A percentile compares a stretch with the other conserved stretches of the same genome.
Evolutionary conservation across 2,329 filamentous ascomycete species (phyloP).

Genomic region (Aspergillus intermedius): DNA sequence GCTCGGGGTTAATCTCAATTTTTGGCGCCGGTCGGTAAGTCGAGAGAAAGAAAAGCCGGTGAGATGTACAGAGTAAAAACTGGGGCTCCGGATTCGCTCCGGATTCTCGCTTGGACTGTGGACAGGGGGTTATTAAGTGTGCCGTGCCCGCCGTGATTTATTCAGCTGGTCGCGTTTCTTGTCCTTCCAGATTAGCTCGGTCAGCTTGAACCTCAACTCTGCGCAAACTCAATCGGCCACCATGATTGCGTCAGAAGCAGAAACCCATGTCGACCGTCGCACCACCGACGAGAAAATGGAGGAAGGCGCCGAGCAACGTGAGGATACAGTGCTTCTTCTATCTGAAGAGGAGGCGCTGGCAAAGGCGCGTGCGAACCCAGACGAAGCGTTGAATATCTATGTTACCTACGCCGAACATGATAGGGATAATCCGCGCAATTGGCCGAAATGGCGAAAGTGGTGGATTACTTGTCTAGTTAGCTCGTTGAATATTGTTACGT

Average conservation of each 20-base stretch:
- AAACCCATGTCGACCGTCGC: neutral
- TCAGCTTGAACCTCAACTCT: neutral
- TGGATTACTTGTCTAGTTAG: constrained; percentile 37
- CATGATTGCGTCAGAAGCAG: constrained; percentile 3
- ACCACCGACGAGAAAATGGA: constrained; percentile 10
- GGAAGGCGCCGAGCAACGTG: constrained; percentile 4
- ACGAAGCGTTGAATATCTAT: constrained; percentile 17
- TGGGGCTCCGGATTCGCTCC: too few relatives aligned
- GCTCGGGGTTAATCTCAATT: too few relatives aligned
- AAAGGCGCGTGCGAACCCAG: constrained; percentile 17
- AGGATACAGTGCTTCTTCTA: constrained; percentile 9
- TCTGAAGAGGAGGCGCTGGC: constrained; percentile 19
- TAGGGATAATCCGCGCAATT: constrained; percentile 36
- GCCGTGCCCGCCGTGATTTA: too few relatives aligned
- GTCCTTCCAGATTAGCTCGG: neutral
- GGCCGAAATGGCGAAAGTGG: constrained; percentile 34
- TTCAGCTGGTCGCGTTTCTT: too few relatives aligned
- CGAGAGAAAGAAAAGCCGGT: too few relatives aligned
- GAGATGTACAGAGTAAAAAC: too few relatives aligned
- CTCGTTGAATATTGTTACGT: constrained; percentile 28
- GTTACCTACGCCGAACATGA: constrained; percentile 16
- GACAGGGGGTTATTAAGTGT: too few relatives aligned
- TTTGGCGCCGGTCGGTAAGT: too few relatives aligned
- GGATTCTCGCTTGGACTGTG: too few relatives aligned
- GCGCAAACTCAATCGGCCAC: neutral